Base-by-base conservation (phyloP, 441 rosid species). In the Macaranga tanarius region DNA sequence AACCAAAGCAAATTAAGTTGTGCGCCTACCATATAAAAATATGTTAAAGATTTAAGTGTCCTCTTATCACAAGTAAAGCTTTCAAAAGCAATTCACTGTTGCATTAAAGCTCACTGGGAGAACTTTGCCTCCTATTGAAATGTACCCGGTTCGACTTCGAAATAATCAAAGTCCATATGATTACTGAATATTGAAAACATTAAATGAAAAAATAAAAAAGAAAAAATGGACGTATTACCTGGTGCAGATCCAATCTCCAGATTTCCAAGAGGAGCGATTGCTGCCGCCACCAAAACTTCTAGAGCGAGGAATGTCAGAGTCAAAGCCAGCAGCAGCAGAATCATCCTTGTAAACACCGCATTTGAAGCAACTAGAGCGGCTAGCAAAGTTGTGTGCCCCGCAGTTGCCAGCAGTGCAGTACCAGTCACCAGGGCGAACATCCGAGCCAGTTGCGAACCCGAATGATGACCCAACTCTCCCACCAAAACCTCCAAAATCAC, bases 181-280 rank as follows among this genome's bases (percentile, higher is more conserved):
- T 34, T 34, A 0, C 38, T 34, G 38, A 0, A 34, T 34, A 34
- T 34, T 0, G 6, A 2, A 0, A 34, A 4, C 7, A 34, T 34
- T 34, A 34, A 34, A 34, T 34, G 7, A 34, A 34, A 34, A 34
- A 34, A 28, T n/a, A n/a, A n/a, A n/a, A 34, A 34, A 34, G 38
- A 34, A 34, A 34, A 34, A 4, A 34, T 5, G n/a, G n/a, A n/a
- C n/a, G 6, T 34, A 34, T 34, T 77, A 89, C 98, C 96, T 88
- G 67, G 90, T 72, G 86, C 97, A 94, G 77, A 92, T 89, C 98
- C 98, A 94, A 67, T 92, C 98, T 0, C 98, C 98, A n/a, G 97
- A 94, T 80, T 94, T 94, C 97, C 97, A 94, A 51, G 84, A 77
- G 40, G 97, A 83, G 25, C 93, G 92, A 54, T 87, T 83, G 64